A percentile compares a stretch with the other conserved stretches of the same genome.
Conservation (phyloP, 106 monocot species). For the Agapanthus africanus region DNA sequence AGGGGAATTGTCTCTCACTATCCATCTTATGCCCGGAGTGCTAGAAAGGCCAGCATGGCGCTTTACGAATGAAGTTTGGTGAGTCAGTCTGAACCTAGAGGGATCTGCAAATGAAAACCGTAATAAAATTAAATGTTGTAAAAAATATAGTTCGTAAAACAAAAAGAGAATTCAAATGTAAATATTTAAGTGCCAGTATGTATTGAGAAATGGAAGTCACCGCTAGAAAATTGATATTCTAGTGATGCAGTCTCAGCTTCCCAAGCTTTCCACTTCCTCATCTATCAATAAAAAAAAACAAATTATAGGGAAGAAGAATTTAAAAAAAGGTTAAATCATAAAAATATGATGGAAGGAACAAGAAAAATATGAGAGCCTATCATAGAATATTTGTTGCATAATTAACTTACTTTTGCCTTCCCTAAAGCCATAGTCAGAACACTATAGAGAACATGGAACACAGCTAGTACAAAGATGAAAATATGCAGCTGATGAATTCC, state of each 20-base stretch:
- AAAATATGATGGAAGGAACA: not conserved
- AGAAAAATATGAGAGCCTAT: too few species aligned
- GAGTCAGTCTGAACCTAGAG: conserved; percentile 42
- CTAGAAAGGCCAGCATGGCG: conserved; percentile 30
- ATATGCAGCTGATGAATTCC: conserved; percentile 50
- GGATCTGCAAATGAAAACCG: conserved; percentile 32
- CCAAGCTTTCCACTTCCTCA: conserved; percentile 52
- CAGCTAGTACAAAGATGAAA: conserved; percentile 42
- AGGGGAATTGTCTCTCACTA: conserved; percentile 9
- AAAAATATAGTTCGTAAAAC: not conserved
- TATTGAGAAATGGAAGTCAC: conserved; percentile 10
- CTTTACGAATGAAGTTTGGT: conserved; percentile 52
- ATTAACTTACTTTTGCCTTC: conserved; percentile 32
- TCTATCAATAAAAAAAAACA: conserved; percentile 19
- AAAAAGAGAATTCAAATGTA: not conserved
- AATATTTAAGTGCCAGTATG: not conserved
- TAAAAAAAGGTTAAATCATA: not conserved
- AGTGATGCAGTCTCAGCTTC: conserved; percentile 38
- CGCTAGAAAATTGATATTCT: conserved; percentile 45
- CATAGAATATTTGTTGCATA: not conserved
- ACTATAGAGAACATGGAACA: conserved; percentile 45
- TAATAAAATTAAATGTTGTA: not conserved
- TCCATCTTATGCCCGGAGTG: conserved; percentile 29
- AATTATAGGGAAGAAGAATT: not conserved
- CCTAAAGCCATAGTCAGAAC: conserved; percentile 42